phyloP scores from a whole-genome alignment of 192 early-diverging fungal genomes.

The Coemansia sp. region DNA sequence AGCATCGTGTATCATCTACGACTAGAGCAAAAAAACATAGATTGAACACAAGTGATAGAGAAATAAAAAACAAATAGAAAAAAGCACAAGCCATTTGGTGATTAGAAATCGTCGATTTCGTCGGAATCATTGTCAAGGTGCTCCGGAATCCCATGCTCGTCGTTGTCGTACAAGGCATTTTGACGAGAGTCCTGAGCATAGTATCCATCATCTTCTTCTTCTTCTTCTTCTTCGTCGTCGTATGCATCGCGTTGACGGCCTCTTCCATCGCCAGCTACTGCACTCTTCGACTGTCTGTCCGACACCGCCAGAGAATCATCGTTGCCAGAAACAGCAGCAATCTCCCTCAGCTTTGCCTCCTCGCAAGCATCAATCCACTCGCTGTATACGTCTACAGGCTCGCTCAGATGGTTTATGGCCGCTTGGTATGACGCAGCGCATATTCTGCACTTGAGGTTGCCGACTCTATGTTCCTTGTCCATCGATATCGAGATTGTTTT shows the following conservation, averaged over 20 bases:
- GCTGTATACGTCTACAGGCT: slow-evolving; percentile 85
- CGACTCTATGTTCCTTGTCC: slow-evolving; percentile 68
- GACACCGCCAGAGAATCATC: not conserved
- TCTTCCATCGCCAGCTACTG: not conserved
- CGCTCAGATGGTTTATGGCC: slow-evolving; percentile 66
- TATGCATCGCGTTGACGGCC: not conserved
- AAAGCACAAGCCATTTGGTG: not conserved
- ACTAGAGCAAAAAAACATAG: not conserved
- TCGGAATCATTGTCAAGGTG: slow-evolving; percentile 34
- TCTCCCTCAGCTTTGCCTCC: slow-evolving; percentile 50
- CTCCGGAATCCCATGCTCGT: slow-evolving; percentile 27
- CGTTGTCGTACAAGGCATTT: slow-evolving; percentile 8
- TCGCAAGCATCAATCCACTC: slow-evolving; percentile 90
- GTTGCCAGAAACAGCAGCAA: not conserved
- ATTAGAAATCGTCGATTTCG: slow-evolving; percentile 32
- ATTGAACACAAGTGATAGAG: not conserved
- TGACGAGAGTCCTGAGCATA: not conserved
- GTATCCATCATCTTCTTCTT: not conserved
- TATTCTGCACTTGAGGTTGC: slow-evolving; percentile 72
- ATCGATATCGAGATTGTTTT: slow-evolving; percentile 71
- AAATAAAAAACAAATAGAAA: not conserved
- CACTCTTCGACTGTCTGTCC: not conserved
- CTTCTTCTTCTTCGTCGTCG: not conserved
- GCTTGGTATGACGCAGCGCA: slow-evolving; percentile 77
- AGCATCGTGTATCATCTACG: slow-evolving; percentile 10